phyloP scores from a whole-genome alignment of 139 green algal species.

The Chlorella sp. region DNA sequence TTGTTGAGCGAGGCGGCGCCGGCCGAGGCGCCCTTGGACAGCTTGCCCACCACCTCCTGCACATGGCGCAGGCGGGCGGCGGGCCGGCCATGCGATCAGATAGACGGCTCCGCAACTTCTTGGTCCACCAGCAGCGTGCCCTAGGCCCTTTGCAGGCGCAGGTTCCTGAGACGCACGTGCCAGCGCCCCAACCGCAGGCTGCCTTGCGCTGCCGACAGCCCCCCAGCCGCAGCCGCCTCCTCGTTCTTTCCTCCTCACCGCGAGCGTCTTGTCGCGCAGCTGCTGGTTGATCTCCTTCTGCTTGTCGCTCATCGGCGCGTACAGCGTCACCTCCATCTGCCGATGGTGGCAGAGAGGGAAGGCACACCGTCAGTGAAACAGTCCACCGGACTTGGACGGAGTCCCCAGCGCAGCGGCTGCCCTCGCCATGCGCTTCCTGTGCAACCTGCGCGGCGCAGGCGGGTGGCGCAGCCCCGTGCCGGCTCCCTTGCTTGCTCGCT shows the following conservation, averaged over 20 bases:
- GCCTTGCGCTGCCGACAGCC: background rate
- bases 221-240: background rate
- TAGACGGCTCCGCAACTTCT: no score
- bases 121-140: background rate
- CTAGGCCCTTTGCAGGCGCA: background rate
- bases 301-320: conserved; percentile 75
- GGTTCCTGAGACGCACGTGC: background rate
- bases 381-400: no score
- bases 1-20: conserved; percentile 85
- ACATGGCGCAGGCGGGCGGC: no score
- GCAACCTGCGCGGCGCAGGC: no score
- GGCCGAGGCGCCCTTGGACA: conserved; percentile 7
- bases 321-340: conserved; percentile 93
- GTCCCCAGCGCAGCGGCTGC: no score
- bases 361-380: no score
- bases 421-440: no score
- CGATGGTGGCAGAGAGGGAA: no score
- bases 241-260: conserved; percentile 42
- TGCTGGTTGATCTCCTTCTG: conserved; percentile 82
- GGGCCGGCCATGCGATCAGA: no score
- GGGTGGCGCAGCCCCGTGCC: conserved; percentile 15
- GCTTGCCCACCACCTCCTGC: conserved; percentile 41
- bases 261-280: conserved; percentile 73
- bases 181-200: no score
- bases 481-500: background rate